Conservation (phyloP, 108 stramenopile species). For the Cyclotella cryptica region DNA sequence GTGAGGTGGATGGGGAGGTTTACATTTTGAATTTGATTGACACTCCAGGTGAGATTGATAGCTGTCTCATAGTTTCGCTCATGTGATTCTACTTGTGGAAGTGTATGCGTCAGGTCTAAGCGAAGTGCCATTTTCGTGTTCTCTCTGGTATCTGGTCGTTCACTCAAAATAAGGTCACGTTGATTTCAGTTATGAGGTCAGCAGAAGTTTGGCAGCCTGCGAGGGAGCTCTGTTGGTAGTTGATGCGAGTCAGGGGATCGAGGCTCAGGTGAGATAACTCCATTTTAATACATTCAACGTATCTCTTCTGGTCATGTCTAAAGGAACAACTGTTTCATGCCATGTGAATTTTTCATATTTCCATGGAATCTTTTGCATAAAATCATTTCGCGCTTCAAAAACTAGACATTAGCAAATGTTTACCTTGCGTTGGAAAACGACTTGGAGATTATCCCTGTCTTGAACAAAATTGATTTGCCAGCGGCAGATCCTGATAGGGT, state of each 20-base stretch:
- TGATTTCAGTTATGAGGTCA: conserved; percentile 97
- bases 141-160: too few species aligned
- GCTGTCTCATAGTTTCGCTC: background rate
- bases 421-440: conserved; percentile 97
- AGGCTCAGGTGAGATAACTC: conserved; percentile 86
- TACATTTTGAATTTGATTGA: conserved; percentile 89
- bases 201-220: conserved; percentile 96
- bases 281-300: background rate
- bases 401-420: conserved; percentile 95
- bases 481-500: conserved; percentile 97
- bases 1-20: conserved; percentile 80
- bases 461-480: conserved; percentile 99
- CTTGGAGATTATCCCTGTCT: conserved; percentile 97
- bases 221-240: conserved; percentile 99
- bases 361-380: background rate
- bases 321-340: background rate
- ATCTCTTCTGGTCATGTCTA: too few species aligned
- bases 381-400: too few species aligned
- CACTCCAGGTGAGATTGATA: conserved; percentile 82
- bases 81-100: background rate
- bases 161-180: conserved; percentile 95
- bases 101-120: background rate
- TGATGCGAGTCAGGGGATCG: conserved; percentile 98
- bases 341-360: background rate
- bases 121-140: background rate